These are phyloP conservation scores for Pichia thaimueangensis DNA, from an alignment of 805 yeast species.

Conservation along the genomic window DNA sequence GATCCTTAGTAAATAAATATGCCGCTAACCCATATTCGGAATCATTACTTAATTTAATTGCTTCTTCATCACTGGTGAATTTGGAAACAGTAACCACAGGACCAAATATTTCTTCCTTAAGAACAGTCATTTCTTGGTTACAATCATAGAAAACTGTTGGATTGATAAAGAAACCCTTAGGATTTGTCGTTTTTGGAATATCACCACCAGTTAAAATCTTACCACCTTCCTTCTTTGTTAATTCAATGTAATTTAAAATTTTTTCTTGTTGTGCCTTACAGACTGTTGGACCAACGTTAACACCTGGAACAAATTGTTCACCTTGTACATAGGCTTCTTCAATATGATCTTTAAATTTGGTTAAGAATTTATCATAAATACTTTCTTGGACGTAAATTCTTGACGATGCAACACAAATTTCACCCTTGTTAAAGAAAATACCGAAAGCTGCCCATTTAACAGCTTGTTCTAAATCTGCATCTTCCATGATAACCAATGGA, in stretches of 20 bases:
- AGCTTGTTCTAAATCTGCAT: slow-evolving; percentile 73
- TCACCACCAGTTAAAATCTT: slow-evolving; percentile 63
- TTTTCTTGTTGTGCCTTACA: slow-evolving; percentile 72
- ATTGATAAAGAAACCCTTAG: slow-evolving; percentile 57
- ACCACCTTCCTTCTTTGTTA: slow-evolving; percentile 83
- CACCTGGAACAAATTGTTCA: slow-evolving; percentile 71
- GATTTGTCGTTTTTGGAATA: slow-evolving; percentile 30
- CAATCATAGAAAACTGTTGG: slow-evolving; percentile 76
- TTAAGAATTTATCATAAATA: slow-evolving; percentile 70
- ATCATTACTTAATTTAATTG: slow-evolving; percentile 69
- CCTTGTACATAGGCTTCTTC: slow-evolving; percentile 58
- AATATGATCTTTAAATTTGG: slow-evolving; percentile 48
- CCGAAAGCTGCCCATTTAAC: slow-evolving; percentile 72
- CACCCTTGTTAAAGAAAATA: slow-evolving; percentile 91
- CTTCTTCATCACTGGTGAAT: slow-evolving; percentile 80
- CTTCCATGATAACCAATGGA: slow-evolving; percentile 82
- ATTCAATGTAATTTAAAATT: slow-evolving; percentile 68
- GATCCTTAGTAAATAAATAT: slow-evolving; percentile 74
- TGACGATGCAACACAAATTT: slow-evolving; percentile 93
- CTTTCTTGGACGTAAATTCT: slow-evolving; percentile 83
- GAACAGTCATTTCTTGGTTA: slow-evolving; percentile 59
- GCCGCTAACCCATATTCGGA: slow-evolving; percentile 85
- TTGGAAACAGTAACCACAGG: slow-evolving; percentile 84
- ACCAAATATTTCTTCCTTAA: slow-evolving; percentile 79
- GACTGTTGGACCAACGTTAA: slow-evolving; percentile 90